Base-by-base conservation (phyloP, 352 stramenopile species). In the Nothophytophthora sp. region DNA sequence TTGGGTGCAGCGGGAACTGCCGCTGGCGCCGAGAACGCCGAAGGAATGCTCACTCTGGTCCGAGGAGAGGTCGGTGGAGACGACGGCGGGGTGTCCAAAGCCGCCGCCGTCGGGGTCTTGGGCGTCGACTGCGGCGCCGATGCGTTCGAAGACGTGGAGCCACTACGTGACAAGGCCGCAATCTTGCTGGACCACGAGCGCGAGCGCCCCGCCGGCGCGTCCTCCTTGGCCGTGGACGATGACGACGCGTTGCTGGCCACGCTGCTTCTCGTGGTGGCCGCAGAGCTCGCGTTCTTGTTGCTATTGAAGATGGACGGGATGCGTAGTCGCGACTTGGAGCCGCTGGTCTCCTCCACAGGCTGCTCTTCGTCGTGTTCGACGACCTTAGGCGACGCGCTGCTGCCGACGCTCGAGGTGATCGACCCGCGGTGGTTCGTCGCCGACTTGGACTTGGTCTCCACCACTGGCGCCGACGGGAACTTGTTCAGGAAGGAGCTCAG, bases 401-500 rank as follows among this genome's bases (percentile, higher is more conserved):
- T 70, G 30, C 67, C 55, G 18, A 73, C 54, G 46, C 67, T 76
- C 24, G 62, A 71, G 12, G 54, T 63, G 19, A 73, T 41, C 1
- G 60, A 73, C 29, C 38, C 53, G 28, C 61, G 61, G 34, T 59
- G 47, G 38, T 44, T 55, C n/a, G 50, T 22, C 2, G 60, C 48
- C 13, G 62, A 37, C 19, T 68, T 73, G 9, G 51, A 18, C 30
- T 60, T 76, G 10, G 60, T 63, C 0, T 59, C 40, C 43, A 69
- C 55, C 9, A 66, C 55, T 4, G 64, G 48, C 0, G 64, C 58
- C 4, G 50, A 64, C 20, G 77, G 75, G 49, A 91, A 80, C 46
- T 88, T 84, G 54, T 66, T 86, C 8, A 91, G 62, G 46, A 91
- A 91, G 12, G 75, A 73, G 16, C 57, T 83, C 18, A 91, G 65